These are phyloP conservation scores for Zalaria obscura DNA, from an alignment of 2,329 filamentous ascomycete species.

Conservation along the genomic window DNA sequence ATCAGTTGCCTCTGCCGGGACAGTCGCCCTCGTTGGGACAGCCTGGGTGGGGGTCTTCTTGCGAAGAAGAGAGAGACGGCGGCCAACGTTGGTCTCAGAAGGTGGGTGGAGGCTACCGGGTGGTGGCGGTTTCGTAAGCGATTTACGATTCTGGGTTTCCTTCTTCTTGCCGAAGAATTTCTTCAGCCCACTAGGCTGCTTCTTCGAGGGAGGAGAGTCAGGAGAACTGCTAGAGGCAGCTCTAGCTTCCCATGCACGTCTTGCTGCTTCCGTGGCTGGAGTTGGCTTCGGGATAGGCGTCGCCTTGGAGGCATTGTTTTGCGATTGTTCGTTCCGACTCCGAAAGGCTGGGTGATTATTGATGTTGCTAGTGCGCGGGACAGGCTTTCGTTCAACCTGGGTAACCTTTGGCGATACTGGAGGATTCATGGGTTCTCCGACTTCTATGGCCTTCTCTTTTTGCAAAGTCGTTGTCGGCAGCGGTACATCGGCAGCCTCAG, in stretches of 20 bases:
- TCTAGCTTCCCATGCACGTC: slow-evolving; percentile 14
- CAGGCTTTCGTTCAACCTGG: slow-evolving; percentile 17
- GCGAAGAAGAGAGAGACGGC: slow-evolving; percentile 27
- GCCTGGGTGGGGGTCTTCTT: slow-evolving; percentile 16
- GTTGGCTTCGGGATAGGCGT: slow-evolving; percentile 5
- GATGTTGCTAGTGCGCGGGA: slow-evolving; percentile 11
- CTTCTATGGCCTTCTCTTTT: background rate
- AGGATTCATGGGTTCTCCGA: background rate
- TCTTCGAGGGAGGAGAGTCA: slow-evolving; percentile 22
- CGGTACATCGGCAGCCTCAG: background rate
- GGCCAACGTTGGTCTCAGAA: slow-evolving; percentile 17
- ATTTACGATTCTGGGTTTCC: slow-evolving; percentile 29
- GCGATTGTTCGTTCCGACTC: slow-evolving; percentile 7
- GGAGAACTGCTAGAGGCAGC: slow-evolving; percentile 15
- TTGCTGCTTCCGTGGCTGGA: slow-evolving; percentile 15
- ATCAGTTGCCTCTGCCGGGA: too few relatives aligned
- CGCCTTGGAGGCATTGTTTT: background rate
- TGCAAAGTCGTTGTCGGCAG: background rate
- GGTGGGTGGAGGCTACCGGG: slow-evolving; percentile 8
- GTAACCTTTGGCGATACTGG: slow-evolving; percentile 7
- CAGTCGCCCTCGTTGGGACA: too few relatives aligned
- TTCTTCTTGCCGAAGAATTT: slow-evolving; percentile 53
- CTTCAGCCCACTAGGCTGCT: slow-evolving; percentile 39
- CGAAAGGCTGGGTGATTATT: slow-evolving; percentile 30
- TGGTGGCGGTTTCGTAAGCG: background rate